A percentile compares a stretch with the other conserved stretches of the same genome.
phyloP scores from a whole-genome alignment of 345 rosid genomes.

The Trapa incisa region DNA sequence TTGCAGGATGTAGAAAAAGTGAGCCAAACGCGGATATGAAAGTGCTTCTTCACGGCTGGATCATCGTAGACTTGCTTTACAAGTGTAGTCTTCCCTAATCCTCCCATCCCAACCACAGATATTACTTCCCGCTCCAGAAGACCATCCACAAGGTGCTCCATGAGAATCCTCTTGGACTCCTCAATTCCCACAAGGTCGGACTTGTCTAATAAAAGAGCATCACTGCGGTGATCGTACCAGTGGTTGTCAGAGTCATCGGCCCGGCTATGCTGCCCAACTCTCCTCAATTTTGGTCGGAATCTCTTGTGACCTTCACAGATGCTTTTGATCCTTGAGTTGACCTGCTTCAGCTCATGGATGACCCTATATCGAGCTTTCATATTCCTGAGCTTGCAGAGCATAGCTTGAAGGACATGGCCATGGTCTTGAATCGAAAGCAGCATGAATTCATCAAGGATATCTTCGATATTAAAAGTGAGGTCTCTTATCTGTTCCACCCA shows the following conservation, averaged over 20 bases:
- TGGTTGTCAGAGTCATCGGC: neutral
- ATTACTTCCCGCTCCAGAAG: constrained; percentile 7
- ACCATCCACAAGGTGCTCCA: constrained; percentile 8
- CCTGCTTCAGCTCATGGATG: constrained; percentile 6
- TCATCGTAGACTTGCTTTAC: constrained; percentile 20
- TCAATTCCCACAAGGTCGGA: constrained; percentile 18
- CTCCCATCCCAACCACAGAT: constrained; percentile 24
- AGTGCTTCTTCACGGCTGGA: constrained; percentile 10
- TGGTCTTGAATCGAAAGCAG: constrained; percentile 12
- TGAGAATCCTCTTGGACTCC: constrained; percentile 3
- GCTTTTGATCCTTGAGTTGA: constrained; percentile 13
- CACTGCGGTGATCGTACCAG: constrained; percentile 13
- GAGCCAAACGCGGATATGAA: constrained; percentile 15
- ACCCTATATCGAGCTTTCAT: constrained; percentile 18
- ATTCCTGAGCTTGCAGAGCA: constrained; percentile 12
- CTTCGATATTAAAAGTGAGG: constrained; percentile 19
- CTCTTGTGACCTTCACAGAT: constrained; percentile 16
- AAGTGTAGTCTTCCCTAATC: constrained; percentile 27
- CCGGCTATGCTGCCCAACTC: constrained; percentile 7
- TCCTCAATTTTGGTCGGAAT: constrained; percentile 7
- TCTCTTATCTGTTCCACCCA: constrained; percentile 25
- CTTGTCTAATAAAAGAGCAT: constrained; percentile 23
- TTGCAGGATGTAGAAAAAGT: constrained; percentile 14
- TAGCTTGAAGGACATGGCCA: constrained; percentile 9
- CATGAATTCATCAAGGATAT: constrained; percentile 24